phyloP scores from a whole-genome alignment of 768 basidiomycete species.

The Ramaria rubella region DNA sequence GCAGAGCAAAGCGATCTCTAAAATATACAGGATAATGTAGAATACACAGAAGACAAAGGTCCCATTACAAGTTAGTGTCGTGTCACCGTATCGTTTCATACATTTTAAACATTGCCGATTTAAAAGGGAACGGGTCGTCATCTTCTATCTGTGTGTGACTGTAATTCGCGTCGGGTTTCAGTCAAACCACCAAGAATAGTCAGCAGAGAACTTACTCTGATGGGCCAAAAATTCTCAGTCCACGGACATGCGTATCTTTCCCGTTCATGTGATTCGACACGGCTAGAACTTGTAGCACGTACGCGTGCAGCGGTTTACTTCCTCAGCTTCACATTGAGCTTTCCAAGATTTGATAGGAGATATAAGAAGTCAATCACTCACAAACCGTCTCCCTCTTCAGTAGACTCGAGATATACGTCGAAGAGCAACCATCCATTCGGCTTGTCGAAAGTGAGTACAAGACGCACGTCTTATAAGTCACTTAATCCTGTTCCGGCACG shows the following conservation, averaged over 20 bases:
- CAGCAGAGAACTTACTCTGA: constrained; percentile 50
- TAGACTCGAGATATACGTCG: constrained; percentile 72
- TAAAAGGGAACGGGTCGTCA: constrained; percentile 72
- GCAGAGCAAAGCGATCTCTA: too few species aligned
- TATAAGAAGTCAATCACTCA: constrained; percentile 32
- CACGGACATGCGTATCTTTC: constrained; percentile 96
- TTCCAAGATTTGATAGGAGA: neutral
- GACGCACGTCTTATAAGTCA: constrained; percentile 87
- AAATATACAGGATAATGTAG: too few species aligned
- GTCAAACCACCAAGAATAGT: neutral
- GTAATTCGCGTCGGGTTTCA: neutral
- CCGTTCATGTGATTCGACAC: constrained; percentile 96
- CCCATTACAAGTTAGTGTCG: neutral
- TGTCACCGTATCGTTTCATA: constrained; percentile 67
- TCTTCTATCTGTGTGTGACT: constrained; percentile 25
- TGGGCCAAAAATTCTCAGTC: constrained; percentile 81
- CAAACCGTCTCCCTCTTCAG: constrained; percentile 76
- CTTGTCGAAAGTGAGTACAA: constrained; percentile 78
- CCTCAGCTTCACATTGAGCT: neutral
- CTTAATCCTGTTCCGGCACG: constrained; percentile 87
- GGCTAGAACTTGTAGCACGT: constrained; percentile 85
- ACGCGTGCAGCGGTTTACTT: constrained; percentile 84
- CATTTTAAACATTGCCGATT: constrained; percentile 59
- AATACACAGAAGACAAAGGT: neutral
- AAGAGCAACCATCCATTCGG: constrained; percentile 94